Base-by-base conservation (phyloP, 73 alveolate species). In the Tetrahymena malaccensis region DNA sequence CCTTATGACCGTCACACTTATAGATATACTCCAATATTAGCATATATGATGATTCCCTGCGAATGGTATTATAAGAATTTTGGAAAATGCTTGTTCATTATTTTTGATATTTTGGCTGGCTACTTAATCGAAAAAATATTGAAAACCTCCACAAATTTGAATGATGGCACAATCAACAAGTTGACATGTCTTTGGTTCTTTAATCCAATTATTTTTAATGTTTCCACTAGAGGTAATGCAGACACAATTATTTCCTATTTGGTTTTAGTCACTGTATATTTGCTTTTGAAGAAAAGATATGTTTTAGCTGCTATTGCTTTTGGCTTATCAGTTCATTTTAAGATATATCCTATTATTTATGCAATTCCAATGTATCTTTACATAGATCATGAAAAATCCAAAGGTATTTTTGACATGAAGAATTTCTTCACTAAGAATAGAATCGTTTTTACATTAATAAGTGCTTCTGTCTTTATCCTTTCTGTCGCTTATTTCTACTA, bases 1-100 rank as follows among this genome's bases (percentile, higher is more conserved):
- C 99, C 99, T 34, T 99, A 97, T 95, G 98, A 98, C 93, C 95
- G 99, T 94, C 99, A 98, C 89, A 99, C 99, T 4, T 99, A 98
- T 94, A 94, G 99, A 93, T 99, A 99, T 96, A 98, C 99, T 43
- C 99, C 99, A 9, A 94, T 99, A 43, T 94, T 98, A 56, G 99
- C 99, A n/a, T 98, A 95, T 97, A 94, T 95, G 31, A 55, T 95
- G 93, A 93, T 95, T 8, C 97, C 97, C 8, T 93, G 94, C 85
- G 57, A 94, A 35, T 70, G 38, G 35, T 94, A 50, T 50, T 50
- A 85, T 16, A 56, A 94, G 83, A 56, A 94, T 43, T 95, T 95
- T 93, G 97, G 97, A 34, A 95, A 95, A 43, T 93, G 94, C 31
- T 83, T 98, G 17, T 97, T 98, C 95, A 94, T 97, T 83, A 55